These are phyloP conservation scores for Aspergillus caelatus DNA, from an alignment of 2,329 filamentous ascomycete species.

Conservation along the genomic window DNA sequence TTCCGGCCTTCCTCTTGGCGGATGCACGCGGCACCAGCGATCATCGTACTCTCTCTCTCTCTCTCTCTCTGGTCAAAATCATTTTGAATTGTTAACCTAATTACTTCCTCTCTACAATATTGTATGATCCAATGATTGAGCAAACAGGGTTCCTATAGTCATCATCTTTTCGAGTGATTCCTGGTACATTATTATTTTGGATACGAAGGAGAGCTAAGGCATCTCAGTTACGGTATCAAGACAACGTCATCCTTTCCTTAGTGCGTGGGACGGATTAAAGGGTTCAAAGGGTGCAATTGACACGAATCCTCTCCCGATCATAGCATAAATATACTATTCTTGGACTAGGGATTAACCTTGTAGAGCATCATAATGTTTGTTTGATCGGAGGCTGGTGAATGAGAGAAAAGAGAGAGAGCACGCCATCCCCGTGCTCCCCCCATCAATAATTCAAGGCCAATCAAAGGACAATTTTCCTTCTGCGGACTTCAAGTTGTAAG, in stretches of 20 bases:
- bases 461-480: not conserved
- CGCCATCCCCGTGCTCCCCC: not conserved
- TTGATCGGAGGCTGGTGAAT: not conserved
- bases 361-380: too few relatives aligned
- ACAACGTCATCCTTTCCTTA: not conserved
- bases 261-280: not conserved
- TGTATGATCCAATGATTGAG: not conserved
- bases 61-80: too few relatives aligned
- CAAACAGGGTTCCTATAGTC: too few relatives aligned
- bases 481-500: not conserved
- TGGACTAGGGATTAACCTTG: not conserved
- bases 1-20: not conserved
- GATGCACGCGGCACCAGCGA: not conserved
- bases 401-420: not conserved
- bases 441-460: not conserved
- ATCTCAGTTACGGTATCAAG: not conserved
- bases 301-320: too few relatives aligned
- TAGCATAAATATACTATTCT: not conserved
- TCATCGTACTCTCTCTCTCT: too few relatives aligned
- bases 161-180: too few relatives aligned
- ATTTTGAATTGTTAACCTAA: too few relatives aligned
- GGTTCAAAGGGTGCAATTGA: not conserved
- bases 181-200: too few relatives aligned
- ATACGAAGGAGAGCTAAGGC: too few relatives aligned
- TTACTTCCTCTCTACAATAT: not conserved